Percentiles rank a stretch among this genome's conserved stretches.
These are phyloP conservation scores for Diutina sp. DNA, from an alignment of 1,139 yeast genomes.

Conservation along the genomic window DNA sequence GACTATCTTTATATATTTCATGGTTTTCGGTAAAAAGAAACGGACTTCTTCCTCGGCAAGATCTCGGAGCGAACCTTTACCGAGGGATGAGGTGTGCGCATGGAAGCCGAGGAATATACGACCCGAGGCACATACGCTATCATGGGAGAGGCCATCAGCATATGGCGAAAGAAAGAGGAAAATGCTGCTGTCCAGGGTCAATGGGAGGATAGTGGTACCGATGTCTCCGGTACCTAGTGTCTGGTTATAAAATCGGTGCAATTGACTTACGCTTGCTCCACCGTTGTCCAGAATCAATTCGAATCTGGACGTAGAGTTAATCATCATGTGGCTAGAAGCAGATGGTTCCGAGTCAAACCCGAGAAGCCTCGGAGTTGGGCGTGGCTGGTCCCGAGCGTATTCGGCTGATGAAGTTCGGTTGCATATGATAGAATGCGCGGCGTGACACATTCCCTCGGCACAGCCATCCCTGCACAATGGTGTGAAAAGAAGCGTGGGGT, in stretches of 20 bases:
- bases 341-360: neutral
- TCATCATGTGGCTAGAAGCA: neutral
- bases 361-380: neutral
- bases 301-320: too few relatives aligned
- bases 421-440: neutral
- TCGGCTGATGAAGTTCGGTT: neutral
- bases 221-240: too few relatives aligned
- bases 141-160: neutral
- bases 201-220: too few relatives aligned
- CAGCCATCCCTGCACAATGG: neutral
- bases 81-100: neutral
- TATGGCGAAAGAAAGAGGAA: too few relatives aligned
- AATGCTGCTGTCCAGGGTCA: too few relatives aligned
- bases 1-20: neutral
- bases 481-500: neutral
- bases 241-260: too few relatives aligned
- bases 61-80: neutral
- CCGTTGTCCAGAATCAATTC: too few relatives aligned
- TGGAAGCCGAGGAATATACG: neutral
- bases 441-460: neutral
- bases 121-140: neutral
- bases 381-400: neutral
- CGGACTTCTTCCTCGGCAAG: neutral
- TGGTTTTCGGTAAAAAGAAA: neutral
- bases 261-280: too few relatives aligned